Percentiles rank a stretch among this genome's conserved stretches.
These are phyloP conservation scores for Talaromyces wortmannii DNA, from an alignment of 495 filamentous ascomycete species.

Conservation along the genomic window DNA sequence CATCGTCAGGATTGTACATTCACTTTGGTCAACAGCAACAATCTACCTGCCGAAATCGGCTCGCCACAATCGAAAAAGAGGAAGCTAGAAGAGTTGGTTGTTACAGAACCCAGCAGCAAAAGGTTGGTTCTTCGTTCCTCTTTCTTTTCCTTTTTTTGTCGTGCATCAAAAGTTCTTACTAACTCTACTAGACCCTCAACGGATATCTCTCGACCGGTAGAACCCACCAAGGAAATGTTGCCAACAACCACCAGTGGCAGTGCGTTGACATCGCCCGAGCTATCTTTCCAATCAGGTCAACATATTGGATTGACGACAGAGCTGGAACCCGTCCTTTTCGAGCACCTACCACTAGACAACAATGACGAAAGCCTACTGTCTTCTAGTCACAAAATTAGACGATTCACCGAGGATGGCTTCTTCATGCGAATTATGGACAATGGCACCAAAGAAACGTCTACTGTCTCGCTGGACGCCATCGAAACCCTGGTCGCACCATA, in stretches of 20 bases:
- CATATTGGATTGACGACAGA: conserved; percentile 49
- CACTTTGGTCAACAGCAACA: conserved; percentile 15
- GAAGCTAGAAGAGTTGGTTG: conserved; percentile 44
- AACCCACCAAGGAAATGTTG: conserved; percentile 3
- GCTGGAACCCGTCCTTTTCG: conserved; percentile 42
- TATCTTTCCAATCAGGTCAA: conserved; percentile 39
- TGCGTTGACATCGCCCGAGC: conserved; percentile 6
- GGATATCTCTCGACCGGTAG: neutral
- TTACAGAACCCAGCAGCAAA: conserved; percentile 28
- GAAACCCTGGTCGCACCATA: conserved; percentile 78
- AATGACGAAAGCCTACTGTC: conserved; percentile 30
- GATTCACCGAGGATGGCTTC: conserved; percentile 74
- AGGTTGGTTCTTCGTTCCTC: conserved; percentile 23
- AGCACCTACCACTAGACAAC: conserved; percentile 34
- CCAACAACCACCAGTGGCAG: conserved; percentile 1
- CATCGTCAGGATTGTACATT: conserved; percentile 51
- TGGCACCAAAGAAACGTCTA: conserved; percentile 26
- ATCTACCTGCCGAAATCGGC: conserved; percentile 5
- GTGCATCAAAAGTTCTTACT: neutral
- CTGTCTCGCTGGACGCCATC: conserved; percentile 67
- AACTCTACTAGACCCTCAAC: neutral
- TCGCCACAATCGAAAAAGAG: conserved; percentile 62
- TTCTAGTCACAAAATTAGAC: conserved; percentile 49
- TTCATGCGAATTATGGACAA: conserved; percentile 59
- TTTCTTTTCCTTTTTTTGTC: conserved; percentile 3